Evolutionary conservation across 2,329 filamentous ascomycete species (phyloP).

Genomic region (Gaeumannomyces sp.): DNA sequence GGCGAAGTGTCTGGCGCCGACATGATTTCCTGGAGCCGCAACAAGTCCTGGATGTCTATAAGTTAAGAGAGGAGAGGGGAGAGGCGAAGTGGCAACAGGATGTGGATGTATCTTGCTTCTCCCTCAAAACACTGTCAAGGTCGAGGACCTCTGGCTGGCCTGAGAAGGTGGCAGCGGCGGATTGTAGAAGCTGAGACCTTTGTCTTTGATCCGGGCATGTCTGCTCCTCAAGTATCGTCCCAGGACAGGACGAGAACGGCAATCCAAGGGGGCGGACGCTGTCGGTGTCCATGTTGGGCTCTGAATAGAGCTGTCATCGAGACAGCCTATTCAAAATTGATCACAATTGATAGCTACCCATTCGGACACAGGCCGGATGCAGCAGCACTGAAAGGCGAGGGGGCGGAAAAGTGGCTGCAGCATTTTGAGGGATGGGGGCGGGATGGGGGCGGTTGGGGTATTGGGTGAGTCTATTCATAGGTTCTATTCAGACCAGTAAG

Average conservation of each 20-base stretch:
- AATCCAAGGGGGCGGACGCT: neutral
- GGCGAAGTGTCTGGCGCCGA: neutral
- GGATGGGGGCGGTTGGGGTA: neutral
- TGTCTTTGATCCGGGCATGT: neutral
- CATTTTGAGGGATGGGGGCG: too few relatives aligned
- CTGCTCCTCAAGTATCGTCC: neutral
- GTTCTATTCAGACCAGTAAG: slow-evolving; percentile 29
- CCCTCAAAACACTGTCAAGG: neutral
- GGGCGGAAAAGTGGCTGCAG: neutral
- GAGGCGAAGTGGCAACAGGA: neutral
- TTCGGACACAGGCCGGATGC: neutral
- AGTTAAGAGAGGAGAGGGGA: neutral
- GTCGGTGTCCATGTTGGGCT: neutral
- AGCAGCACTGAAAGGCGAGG: neutral
- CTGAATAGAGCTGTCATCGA: slow-evolving; percentile 6
- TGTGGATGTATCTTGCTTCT: neutral
- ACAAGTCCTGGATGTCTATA: neutral
- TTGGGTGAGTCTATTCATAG: slow-evolving; percentile 19
- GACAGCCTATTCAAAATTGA: slow-evolving; percentile 5
- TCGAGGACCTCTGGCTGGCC: neutral
- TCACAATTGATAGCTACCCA: neutral
- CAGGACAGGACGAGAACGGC: neutral
- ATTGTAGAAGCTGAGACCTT: neutral
- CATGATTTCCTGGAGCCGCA: neutral
- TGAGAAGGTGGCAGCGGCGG: neutral